Evolutionary conservation across 2,329 filamentous ascomycete genomes (phyloP).

Genomic region (Pyrenochaeta sp.): DNA sequence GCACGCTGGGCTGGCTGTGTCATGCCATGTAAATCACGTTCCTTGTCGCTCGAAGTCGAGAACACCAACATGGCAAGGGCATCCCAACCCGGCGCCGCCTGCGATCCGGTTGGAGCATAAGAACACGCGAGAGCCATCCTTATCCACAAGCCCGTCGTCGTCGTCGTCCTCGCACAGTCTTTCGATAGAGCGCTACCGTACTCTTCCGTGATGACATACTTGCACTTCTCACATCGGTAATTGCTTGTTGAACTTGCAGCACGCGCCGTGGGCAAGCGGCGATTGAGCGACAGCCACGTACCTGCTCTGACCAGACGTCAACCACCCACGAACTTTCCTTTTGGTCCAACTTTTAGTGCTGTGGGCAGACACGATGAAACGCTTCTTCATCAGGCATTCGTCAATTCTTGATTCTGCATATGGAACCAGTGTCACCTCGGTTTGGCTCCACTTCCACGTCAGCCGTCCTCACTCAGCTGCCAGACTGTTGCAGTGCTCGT

Average conservation of each 20-base stretch:
- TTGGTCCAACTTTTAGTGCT: no score
- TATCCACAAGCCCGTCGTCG: constrained; percentile 2
- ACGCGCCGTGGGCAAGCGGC: constrained; percentile 14
- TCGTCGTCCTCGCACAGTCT: not conserved
- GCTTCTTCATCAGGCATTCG: constrained; percentile 15
- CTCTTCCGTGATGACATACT: constrained; percentile 3
- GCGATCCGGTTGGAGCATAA: constrained; percentile 24
- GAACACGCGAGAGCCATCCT: constrained; percentile 17
- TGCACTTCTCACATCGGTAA: constrained; percentile 13
- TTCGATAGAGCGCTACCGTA: constrained; percentile 4
- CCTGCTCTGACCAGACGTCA: no score
- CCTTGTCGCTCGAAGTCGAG: constrained; percentile 21
- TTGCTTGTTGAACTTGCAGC: constrained; percentile 14
- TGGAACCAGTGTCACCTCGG: constrained; percentile 23
- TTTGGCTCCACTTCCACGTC: constrained; percentile 26
- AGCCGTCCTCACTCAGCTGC: constrained; percentile 27
- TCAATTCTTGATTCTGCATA: constrained; percentile 15
- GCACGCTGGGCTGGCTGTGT: constrained; percentile 17
- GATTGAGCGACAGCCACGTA: constrained; percentile 40
- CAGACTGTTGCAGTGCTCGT: constrained; percentile 10
- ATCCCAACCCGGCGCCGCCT: constrained; percentile 14
- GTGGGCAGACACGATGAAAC: constrained; percentile 28
- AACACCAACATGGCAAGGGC: constrained; percentile 19
- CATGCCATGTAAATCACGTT: constrained; percentile 21
- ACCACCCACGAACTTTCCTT: no score